Evolutionary conservation across 768 basidiomycete genomes (phyloP), one percentile per base, ranked within the genome.

Genomic region (Galerina marginata): DNA sequence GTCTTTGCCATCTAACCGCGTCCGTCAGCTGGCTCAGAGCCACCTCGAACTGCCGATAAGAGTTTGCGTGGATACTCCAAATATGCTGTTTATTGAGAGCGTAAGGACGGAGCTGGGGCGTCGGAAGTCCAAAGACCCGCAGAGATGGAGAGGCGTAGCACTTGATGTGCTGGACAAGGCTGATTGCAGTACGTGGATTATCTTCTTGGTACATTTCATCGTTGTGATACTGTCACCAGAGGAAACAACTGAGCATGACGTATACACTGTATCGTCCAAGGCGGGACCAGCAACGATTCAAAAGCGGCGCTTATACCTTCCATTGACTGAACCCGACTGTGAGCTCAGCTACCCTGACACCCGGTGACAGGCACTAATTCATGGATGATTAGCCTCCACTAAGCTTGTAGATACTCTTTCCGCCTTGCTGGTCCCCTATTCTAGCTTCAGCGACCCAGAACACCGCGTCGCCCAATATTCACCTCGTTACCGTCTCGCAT

Each of bases 401-500:
- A 63, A 64, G 15, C 61, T 81, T 11, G 71, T 66, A 36, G 68
- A 72, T 23, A 67, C 67, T 10, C 62, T 79, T 49, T 69, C 76
- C n/a, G 68, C 67, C 40, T 78, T 80, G 37, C 67, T 86, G 46
- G 72, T 60, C 56, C 79, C 68, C 62, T 88, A 54, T 67, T 83
- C 72, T 48, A 74, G 76, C 2, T 75, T 81, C 3, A 71, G 81
- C n/a, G 67, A 73, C 29, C 72, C 74, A 15, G 69, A 74, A 54
- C 77, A 83, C 48, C 79, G 84, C 33, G 80, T 84, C 54, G 84
- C 86, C 40, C 92, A 92, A 73, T 98, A 93, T 72, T 83, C 95
- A 11, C 83, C 87, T 4, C 86, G 86, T 46, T 92, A 93, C 72
- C 89, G 94, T 44, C 83, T 99, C 12, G 87, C 93, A n/a, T 97